Base-by-base conservation (phyloP, 192 early-diverging fungal genomes). In the Entomortierella parvispora region DNA sequence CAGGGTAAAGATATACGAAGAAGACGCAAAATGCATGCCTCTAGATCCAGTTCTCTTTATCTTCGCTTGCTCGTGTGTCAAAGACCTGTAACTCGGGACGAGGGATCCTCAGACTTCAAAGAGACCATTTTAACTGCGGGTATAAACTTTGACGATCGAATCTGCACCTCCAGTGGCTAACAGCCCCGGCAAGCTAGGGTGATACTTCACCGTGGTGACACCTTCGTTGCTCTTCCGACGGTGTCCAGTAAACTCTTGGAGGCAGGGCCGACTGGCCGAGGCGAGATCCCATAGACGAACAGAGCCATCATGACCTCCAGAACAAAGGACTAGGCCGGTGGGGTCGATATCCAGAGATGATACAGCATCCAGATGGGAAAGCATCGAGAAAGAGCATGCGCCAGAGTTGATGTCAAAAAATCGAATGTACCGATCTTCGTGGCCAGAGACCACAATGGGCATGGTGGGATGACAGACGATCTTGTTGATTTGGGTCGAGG, bases 271-370 rank as follows among this genome's bases (percentile, higher is more conserved):
- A 12, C 81, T 86, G 2, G 74, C 57, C 4, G 82, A 71, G 11
- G 74, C 69, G 29, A 95, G 81, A 61, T 94, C 92, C 91, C 93
- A 95, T 58, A 93, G 83, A 37, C 91, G 87, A 20, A 94, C 82
- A 4, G 92, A 92, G 43, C 83, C 85, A 72, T 95, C 92, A 69
- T 95, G 93, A 2, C 92, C 74, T 7, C 74, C 74, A 4, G 74
- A 77, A 22, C 74, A 77, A 4, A 95, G 65, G 22, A 81, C 74
- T 29, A 88, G 60, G 8, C 92, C 93, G 31, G 81, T 76, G 8
- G 88, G 82, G 44, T 89, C 84, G 29, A 95, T 81, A 60, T 90
- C 88, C 14, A 94, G 62, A 9, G 89, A 69, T 2, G 93, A 83
- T 0, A 94, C 85, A 3, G 83, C 81, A 75, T 92, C 91, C 68